Percentiles rank a stretch among this genome's conserved stretches.
These are phyloP conservation scores for Tricholoma terreum DNA, from an alignment of 768 basidiomycete genomes.

Conservation along the genomic window DNA sequence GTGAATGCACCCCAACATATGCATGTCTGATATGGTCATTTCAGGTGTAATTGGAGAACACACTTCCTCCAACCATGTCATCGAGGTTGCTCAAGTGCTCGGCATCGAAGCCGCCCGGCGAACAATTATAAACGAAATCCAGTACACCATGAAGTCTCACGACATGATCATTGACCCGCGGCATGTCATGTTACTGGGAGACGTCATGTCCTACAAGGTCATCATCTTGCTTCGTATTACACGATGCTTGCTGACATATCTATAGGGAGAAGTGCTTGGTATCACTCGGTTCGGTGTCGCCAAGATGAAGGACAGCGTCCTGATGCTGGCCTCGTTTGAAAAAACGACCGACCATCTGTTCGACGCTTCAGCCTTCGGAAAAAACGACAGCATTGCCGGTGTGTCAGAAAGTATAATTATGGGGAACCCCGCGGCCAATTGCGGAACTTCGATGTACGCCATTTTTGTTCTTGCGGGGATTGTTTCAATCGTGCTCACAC, in stretches of 20 bases:
- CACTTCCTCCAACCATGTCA: slow-evolving; percentile 95
- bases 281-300: slow-evolving; percentile 99
- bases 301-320: slow-evolving; percentile 98
- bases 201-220: slow-evolving; percentile 98
- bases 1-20: slow-evolving; percentile 3
- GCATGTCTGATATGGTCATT: background rate
- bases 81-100: slow-evolving; percentile 92
- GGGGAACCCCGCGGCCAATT: slow-evolving; percentile 93
- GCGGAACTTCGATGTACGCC: slow-evolving; percentile 88
- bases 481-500: slow-evolving; percentile 4
- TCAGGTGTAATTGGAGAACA: slow-evolving; percentile 88
- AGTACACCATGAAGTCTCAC: slow-evolving; percentile 95
- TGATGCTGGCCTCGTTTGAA: slow-evolving; percentile 99
- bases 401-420: slow-evolving; percentile 99
- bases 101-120: slow-evolving; percentile 95
- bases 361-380: slow-evolving; percentile 94
- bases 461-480: background rate
- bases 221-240: slow-evolving; percentile 1
- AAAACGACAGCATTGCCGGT: slow-evolving; percentile 91
- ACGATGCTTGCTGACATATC: background rate
- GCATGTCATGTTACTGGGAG: slow-evolving; percentile 96
- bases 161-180: slow-evolving; percentile 99
- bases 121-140: slow-evolving; percentile 96
- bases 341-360: slow-evolving; percentile 99
- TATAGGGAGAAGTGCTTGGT: slow-evolving; percentile 91